Base-by-base conservation (phyloP, 1,284 basidiomycete genomes). In the Trametes sp. region DNA sequence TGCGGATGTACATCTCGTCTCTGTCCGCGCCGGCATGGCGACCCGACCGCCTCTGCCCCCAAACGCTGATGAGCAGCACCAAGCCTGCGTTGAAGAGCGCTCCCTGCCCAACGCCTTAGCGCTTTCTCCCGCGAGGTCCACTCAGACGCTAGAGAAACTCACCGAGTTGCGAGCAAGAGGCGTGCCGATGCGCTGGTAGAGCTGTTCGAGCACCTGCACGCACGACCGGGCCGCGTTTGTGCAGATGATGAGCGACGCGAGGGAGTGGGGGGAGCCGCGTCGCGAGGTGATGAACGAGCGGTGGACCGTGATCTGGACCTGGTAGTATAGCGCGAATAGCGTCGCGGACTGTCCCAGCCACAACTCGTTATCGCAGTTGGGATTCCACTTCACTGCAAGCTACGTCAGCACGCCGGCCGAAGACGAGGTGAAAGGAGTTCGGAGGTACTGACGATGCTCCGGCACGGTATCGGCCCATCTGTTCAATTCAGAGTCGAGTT, bases 11-110 rank as follows among this genome's bases (percentile, higher is more conserved):
- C 42, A 78, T 78, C 78, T 91, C 83, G 66, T 90, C 87, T 62
- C 83, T 83, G 46, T 81, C 81, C 0, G 84, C 78, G 60, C 90
- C 85, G 1, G 75, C 76, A 4, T 78, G 75, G 19, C 82, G 74
- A 0, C 86, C 85, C 16, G 84, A 82, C 54, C 84, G 81, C 69
- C 84, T 86, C 16, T 86, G 86, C 2, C 87, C 87, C 85, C 92
- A 94, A 13, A 92, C 86, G 66, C 87, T 89, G 65, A 94, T 79
- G 49, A 93, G 76, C 5, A 93, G 78, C 9, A 93, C 86, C 53
- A 92, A 82, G 0, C 83, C 87, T 0, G 87, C 80, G 0, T 86
- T 87, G 73, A 89, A 91, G 0, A 85, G 77, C 14, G 80, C 64
- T 21, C 79, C 74, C 77, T 65, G 29, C 7, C 4, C 4, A 14